Conservation (phyloP, 2,329 filamentous ascomycete species). For the Westerdykella sp. region DNA sequence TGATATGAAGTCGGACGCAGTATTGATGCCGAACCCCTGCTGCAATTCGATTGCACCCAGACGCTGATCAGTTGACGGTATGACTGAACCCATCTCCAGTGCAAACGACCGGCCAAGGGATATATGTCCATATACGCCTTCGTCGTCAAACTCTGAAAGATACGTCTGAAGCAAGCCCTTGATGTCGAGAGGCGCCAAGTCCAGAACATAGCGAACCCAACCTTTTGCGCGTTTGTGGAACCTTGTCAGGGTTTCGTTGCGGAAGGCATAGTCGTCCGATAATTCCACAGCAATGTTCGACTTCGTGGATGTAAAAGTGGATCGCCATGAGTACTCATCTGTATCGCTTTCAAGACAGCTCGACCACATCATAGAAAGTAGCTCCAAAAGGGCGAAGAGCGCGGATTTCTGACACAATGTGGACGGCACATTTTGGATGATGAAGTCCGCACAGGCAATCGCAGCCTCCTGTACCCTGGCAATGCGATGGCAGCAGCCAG, state of each 20-base stretch:
- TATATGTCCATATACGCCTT: constrained; percentile 83
- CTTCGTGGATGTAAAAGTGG: constrained; percentile 69
- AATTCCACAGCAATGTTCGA: constrained; percentile 78
- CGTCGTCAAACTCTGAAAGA: constrained; percentile 88
- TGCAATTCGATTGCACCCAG: constrained; percentile 72
- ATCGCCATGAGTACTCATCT: constrained; percentile 83
- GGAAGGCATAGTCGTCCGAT: constrained; percentile 85
- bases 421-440: constrained; percentile 79
- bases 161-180: constrained; percentile 93
- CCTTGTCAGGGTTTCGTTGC: constrained; percentile 69
- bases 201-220: constrained; percentile 77
- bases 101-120: constrained; percentile 92
- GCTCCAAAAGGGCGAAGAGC: constrained; percentile 84
- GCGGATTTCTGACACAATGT: constrained; percentile 84
- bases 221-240: constrained; percentile 69
- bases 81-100: constrained; percentile 79
- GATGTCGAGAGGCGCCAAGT: constrained; percentile 82
- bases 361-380: constrained; percentile 90
- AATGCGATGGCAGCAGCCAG: constrained; percentile 88
- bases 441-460: constrained; percentile 72
- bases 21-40: constrained; percentile 72
- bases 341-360: constrained; percentile 92
- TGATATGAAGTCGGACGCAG: constrained; percentile 90
- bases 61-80: constrained; percentile 80
- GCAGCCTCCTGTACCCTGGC: constrained; percentile 86